Base-by-base conservation (phyloP, 371 early-diverging fungal species). In the Mortierella sp. region DNA sequence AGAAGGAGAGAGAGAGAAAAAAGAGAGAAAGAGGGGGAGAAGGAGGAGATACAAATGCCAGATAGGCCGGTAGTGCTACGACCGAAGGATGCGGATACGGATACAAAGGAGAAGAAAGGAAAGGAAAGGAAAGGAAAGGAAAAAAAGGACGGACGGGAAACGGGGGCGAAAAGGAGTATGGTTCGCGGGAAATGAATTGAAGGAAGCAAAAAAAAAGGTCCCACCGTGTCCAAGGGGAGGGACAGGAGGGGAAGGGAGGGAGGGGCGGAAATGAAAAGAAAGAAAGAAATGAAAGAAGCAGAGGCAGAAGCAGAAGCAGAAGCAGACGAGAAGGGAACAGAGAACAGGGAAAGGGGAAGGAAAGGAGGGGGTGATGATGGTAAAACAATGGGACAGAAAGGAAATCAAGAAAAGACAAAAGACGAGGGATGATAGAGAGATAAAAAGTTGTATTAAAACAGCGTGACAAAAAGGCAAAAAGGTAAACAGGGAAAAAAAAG, bases 381-480 rank as follows among this genome's bases (percentile, higher is more conserved):
- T n/a, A n/a, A n/a, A n/a, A n/a, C n/a, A n/a, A n/a, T n/a, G n/a
- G n/a, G n/a, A n/a, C n/a, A n/a, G n/a, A n/a, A n/a, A n/a, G n/a
- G n/a, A n/a, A n/a, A n/a, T n/a, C n/a, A n/a, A n/a, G n/a, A n/a
- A n/a, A n/a, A n/a, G n/a, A n/a, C n/a, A 45, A 69, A 34, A 22
- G 61, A 58, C 14, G 58, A 41, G 55, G 31, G 61, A 34, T 41
- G 34, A 22, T 53, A n/a, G 52, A 19, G 1, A 26, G 11, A 29
- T 14, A 40, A 52, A 69, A n/a, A 70, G 61, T 58, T 58, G 70
- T 70, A 70, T 70, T 55, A 70, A 70, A 70, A 70, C 40, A 44
- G 43, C 70, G 70, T 70, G 70, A 22, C 61, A 31, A 58, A 26
- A 48, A 47, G 22, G 47, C 22, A 2, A 34, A 26, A 34, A 31